Evolutionary conservation across 176 grass and related monocot genomes (phyloP).

Genomic region (Oryza brachyantha): DNA sequence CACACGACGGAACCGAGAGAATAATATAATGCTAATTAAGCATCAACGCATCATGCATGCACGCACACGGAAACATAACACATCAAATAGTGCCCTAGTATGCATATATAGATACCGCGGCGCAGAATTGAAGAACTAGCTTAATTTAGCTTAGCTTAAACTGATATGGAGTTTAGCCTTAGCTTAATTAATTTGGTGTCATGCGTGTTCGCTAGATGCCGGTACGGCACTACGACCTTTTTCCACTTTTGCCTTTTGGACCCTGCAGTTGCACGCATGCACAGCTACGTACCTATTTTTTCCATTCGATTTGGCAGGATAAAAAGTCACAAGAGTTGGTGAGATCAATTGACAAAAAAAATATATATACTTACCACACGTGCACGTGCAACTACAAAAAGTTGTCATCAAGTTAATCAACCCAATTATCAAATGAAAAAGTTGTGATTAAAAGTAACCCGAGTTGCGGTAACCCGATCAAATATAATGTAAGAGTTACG

Average conservation of each 20-base stretch:
- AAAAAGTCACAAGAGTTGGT: slow-evolving; percentile 32
- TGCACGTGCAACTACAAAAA: slow-evolving; percentile 10
- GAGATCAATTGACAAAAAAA: background rate
- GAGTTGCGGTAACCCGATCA: background rate
- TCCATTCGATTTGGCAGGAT: slow-evolving; percentile 33
- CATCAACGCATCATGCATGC: too few relatives aligned
- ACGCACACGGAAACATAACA: background rate
- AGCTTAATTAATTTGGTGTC: background rate
- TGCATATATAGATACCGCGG: too few relatives aligned
- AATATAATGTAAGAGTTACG: slow-evolving; percentile 1
- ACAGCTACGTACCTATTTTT: background rate
- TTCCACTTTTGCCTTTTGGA: background rate
- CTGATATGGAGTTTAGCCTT: background rate
- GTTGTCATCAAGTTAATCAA: too few relatives aligned
- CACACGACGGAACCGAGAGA: background rate
- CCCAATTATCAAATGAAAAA: too few relatives aligned
- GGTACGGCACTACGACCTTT: background rate
- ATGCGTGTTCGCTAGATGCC: background rate
- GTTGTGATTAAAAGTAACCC: background rate
- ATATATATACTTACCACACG: slow-evolving; percentile 32
- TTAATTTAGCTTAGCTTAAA: background rate
- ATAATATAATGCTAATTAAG: background rate
- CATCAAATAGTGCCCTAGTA: too few relatives aligned
- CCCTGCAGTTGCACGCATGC: background rate
- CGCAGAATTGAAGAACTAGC: background rate